Evolutionary conservation across 176 grass and related monocot species (phyloP).

Genomic region (Musa acuminata): DNA sequence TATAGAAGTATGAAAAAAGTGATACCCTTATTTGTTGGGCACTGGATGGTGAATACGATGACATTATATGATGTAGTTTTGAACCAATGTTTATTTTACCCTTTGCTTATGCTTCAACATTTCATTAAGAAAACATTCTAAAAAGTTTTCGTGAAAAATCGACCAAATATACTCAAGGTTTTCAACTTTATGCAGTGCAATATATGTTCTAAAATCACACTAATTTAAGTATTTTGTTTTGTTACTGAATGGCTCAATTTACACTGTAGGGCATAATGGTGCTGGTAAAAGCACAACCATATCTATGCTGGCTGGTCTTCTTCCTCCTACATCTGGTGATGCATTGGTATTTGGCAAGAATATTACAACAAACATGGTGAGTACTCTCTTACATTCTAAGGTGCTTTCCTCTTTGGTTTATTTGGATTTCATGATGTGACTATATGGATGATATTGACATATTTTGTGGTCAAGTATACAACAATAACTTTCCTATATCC

Average conservation of each 20-base stretch:
- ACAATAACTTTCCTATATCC: background rate
- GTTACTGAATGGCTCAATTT: slow-evolving; percentile 5
- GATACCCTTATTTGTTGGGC: no score
- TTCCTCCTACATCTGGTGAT: slow-evolving; percentile 39
- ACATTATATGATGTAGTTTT: no score
- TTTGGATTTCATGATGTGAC: background rate
- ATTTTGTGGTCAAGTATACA: background rate
- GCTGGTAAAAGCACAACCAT: slow-evolving; percentile 52
- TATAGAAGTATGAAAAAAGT: no score
- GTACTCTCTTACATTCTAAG: background rate
- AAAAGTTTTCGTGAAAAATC: background rate
- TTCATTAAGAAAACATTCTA: background rate
- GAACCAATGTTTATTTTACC: no score
- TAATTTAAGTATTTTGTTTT: slow-evolving; percentile 5
- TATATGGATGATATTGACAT: background rate
- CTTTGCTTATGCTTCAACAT: background rate
- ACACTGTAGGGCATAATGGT: slow-evolving; percentile 38
- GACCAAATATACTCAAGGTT: no score
- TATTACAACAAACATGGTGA: slow-evolving; percentile 36
- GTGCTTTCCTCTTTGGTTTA: background rate
- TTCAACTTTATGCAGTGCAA: background rate
- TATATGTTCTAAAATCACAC: background rate
- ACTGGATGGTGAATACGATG: no score
- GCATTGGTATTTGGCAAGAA: slow-evolving; percentile 38
- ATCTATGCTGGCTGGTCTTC: slow-evolving; percentile 42